Conservation (phyloP, 108 stramenopile genomes). For the Poteriospumella lacustris region DNA sequence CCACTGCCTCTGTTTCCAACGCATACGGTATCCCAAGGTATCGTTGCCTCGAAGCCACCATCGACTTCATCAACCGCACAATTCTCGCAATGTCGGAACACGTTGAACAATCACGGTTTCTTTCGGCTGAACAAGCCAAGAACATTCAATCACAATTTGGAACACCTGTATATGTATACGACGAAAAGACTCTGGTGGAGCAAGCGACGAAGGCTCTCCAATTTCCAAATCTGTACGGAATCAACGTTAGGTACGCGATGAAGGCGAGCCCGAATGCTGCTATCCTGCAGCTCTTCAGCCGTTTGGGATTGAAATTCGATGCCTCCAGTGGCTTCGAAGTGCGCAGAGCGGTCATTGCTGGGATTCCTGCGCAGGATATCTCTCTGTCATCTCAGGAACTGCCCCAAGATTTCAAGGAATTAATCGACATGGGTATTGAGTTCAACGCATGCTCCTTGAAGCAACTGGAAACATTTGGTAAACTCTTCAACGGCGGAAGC, state of each 20-base stretch:
- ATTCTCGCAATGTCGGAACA: too few species aligned
- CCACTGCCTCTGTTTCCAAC: too few species aligned
- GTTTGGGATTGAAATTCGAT: conserved; percentile 84
- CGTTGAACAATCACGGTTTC: neutral
- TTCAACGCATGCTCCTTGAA: conserved; percentile 71
- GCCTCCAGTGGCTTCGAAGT: conserved; percentile 86
- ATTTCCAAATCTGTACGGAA: conserved; percentile 89
- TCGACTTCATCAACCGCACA: too few species aligned
- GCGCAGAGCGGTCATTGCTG: conserved; percentile 75
- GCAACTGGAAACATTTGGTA: conserved; percentile 79
- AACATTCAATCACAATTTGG: conserved; percentile 39
- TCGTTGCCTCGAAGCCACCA: too few species aligned
- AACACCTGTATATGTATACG: conserved; percentile 90
- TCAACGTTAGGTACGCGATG: conserved; percentile 96
- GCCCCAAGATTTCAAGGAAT: conserved; percentile 69
- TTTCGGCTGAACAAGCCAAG: neutral
- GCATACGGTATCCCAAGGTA: too few species aligned
- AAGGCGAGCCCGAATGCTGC: conserved; percentile 87
- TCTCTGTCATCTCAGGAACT: conserved; percentile 88
- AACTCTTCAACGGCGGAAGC: conserved; percentile 69
- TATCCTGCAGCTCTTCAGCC: conserved; percentile 78
- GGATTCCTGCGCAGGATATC: conserved; percentile 76
- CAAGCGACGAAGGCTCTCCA: conserved; percentile 76
- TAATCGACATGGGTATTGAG: conserved; percentile 34
- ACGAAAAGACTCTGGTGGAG: conserved; percentile 66